phyloP scores from a whole-genome alignment of 75 land plant genomes.

The Cupressus sempervirens region DNA sequence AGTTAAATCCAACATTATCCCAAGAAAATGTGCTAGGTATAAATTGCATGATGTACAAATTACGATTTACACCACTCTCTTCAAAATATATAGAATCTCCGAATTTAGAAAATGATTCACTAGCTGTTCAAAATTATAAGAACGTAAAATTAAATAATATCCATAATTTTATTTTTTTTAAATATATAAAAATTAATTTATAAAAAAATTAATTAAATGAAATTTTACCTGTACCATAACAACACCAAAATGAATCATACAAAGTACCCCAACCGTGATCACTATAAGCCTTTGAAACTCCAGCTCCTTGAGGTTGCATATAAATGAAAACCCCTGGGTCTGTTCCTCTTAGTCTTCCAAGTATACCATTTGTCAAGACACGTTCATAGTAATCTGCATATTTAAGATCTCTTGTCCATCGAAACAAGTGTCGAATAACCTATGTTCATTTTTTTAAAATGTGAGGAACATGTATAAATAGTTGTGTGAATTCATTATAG shows the following conservation, averaged over 20 bases:
- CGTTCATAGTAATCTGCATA: constrained; percentile 96
- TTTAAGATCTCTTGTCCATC: constrained; percentile 77
- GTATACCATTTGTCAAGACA: constrained; percentile 74
- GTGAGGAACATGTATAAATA: too few species aligned
- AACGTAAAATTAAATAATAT: background rate
- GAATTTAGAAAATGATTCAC: constrained; percentile 95
- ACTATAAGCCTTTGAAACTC: constrained; percentile 68
- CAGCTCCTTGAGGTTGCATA: constrained; percentile 83
- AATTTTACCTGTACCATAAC: constrained; percentile 81
- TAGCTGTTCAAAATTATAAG: constrained; percentile 34
- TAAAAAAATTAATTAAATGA: too few species aligned
- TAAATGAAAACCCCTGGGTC: constrained; percentile 91
- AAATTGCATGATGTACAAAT: constrained; percentile 67
- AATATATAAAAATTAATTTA: too few species aligned
- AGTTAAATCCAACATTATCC: constrained; percentile 48
- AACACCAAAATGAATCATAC: constrained; percentile 90
- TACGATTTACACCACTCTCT: constrained; percentile 40
- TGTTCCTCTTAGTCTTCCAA: constrained; percentile 77
- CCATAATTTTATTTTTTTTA: background rate
- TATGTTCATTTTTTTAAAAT: constrained; percentile 19
- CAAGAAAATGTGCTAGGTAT: constrained; percentile 65
- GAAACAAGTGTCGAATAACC: constrained; percentile 80
- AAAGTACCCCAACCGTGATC: constrained; percentile 87
- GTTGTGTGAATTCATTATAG: too few species aligned
- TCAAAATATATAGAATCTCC: constrained; percentile 96